Conservation (phyloP, 306 rosid species). For the Inga oerstediana region DNA sequence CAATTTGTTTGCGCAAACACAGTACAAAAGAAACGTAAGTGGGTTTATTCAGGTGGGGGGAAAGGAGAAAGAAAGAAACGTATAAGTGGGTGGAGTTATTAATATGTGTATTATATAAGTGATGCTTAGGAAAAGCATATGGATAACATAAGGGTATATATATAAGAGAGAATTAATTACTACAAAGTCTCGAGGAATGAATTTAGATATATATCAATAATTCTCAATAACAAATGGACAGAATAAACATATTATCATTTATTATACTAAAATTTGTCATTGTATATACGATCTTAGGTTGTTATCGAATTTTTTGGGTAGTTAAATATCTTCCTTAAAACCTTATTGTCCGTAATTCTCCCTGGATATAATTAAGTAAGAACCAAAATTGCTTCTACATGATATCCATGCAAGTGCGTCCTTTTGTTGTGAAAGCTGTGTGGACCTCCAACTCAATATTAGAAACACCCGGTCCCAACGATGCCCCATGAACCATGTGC, state of each 20-base stretch:
- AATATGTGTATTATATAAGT: background rate
- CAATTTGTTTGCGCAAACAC: background rate
- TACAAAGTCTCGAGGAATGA: too few relatives aligned
- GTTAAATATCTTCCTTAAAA: too few relatives aligned
- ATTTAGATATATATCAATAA: too few relatives aligned
- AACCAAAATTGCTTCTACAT: background rate
- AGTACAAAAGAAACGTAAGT: background rate
- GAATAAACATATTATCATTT: too few relatives aligned
- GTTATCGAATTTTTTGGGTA: too few relatives aligned
- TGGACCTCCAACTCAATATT: background rate
- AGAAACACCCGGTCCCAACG: background rate
- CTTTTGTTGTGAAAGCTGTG: background rate
- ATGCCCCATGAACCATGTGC: background rate
- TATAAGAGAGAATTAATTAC: too few relatives aligned
- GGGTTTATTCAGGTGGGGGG: too few relatives aligned
- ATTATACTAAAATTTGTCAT: too few relatives aligned
- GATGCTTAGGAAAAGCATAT: background rate
- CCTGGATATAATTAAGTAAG: background rate
- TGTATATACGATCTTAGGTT: too few relatives aligned
- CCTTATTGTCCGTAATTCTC: too few relatives aligned
- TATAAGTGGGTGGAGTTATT: background rate
- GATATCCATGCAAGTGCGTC: background rate
- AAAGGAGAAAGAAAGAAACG: too few relatives aligned
- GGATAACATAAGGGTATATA: background rate
- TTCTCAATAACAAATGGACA: too few relatives aligned